These are phyloP conservation scores for Verticillium nonalfalfae DNA, from an alignment of 2,329 filamentous ascomycete genomes.

Conservation along the genomic window DNA sequence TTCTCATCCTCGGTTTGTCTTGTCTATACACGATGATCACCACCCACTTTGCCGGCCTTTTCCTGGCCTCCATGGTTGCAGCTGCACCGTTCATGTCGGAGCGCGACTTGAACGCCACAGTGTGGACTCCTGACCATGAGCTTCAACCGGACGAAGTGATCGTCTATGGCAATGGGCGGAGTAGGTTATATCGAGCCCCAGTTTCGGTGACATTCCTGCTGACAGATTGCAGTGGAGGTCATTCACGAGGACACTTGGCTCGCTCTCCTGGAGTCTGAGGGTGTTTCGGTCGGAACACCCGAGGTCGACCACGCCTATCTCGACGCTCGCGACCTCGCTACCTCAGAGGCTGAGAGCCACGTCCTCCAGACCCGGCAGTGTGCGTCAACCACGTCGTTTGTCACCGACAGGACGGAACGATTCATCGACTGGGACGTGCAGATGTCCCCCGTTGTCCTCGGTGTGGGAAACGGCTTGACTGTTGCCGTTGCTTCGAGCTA, in stretches of 20 bases:
- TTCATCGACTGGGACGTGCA: conserved; percentile 11
- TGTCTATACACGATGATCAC: conserved; percentile 2
- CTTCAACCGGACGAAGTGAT: conserved; percentile 1
- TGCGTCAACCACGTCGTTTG: conserved; percentile 1
- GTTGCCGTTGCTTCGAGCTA: conserved; percentile 7
- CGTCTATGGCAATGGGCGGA: background rate
- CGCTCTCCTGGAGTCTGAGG: background rate
- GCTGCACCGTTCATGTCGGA: conserved; percentile 1
- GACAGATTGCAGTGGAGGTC: conserved; percentile 1
- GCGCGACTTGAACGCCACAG: conserved; percentile 1
- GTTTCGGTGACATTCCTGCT: background rate
- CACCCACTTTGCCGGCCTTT: background rate
- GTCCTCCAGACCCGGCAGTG: conserved; percentile 3
- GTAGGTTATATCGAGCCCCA: background rate
- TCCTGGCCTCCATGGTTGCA: conserved; percentile 2
- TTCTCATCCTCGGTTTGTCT: background rate
- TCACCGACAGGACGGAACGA: conserved; percentile 4
- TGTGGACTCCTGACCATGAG: background rate
- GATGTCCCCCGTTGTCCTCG: conserved; percentile 10
- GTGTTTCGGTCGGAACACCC: background rate
- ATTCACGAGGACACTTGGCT: background rate
- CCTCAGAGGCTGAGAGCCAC: background rate
- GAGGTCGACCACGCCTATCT: background rate
- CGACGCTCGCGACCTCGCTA: background rate
- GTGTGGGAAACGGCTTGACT: conserved; percentile 5